Evolutionary conservation across 1,284 basidiomycete genomes (phyloP), one percentile per base, ranked within the genome.

Genomic region (Abortiporus biennis): DNA sequence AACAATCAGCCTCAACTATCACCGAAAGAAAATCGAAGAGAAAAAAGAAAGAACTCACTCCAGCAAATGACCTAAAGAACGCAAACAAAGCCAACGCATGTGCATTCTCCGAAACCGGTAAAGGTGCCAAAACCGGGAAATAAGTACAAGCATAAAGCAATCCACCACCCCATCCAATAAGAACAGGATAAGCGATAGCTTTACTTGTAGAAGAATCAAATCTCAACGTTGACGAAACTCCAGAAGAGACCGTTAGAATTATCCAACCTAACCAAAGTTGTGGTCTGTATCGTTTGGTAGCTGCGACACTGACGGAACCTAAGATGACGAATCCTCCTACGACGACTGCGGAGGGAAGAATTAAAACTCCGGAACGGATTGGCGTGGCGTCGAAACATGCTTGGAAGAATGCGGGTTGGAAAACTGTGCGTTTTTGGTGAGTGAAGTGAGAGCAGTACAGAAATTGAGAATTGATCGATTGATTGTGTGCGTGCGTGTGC

Each of bases 321-420:
- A 56, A 2, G 16, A 64, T 36, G 1, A 56, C 51, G 35, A 53
- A 49, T 0, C 56, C 53, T 0, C 58, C 44, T 16, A 57, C 47
- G 33, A 52, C 42, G 13, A 57, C 36, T 0, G 55, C 48, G 8
- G 45, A 44, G 4, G 55, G 33, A 2, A 63, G 43, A 6, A 54
- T 39, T 22, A 62, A 42, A 6, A 65, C 53, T 5, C 55, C 52
- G 1, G 55, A 55, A 2, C 42, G 47, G 16, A 54, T 45, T 1
- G 58, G 53, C 1, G 48, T 50, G 2, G 54, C 47, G 50, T 59
- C 40, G 52, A 61, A 47, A 41, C 59, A 56, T 2, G 63, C 61
- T 47, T 71, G 67, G 51, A 67, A 68, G 54, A 63, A 72, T 0
- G 64, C 55, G 1, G 63, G 62, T 0, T 66, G 42, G 38, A 64